Evolutionary conservation across 495 filamentous ascomycete species (phyloP).

Genomic region (Penicillium egyptiacum): DNA sequence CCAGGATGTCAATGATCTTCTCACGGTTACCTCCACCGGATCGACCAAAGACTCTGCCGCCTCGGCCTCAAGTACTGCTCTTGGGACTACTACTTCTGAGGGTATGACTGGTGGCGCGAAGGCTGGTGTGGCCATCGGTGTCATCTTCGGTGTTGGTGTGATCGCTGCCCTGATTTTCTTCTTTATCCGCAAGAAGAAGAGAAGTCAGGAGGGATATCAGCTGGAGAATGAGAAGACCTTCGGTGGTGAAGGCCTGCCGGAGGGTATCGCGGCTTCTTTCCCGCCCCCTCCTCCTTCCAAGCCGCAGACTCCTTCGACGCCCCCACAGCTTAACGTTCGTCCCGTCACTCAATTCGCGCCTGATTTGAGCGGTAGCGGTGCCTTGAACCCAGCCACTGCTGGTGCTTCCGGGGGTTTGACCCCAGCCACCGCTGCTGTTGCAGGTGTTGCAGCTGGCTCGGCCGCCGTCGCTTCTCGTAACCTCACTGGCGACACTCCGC

Average conservation of each 20-base stretch:
- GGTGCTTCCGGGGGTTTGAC: slow-evolving; percentile 30
- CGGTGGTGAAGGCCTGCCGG: slow-evolving; percentile 30
- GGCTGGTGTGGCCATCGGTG: slow-evolving; percentile 81
- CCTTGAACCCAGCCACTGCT: slow-evolving; percentile 35
- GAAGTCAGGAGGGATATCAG: slow-evolving; percentile 53
- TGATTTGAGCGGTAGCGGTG: slow-evolving; percentile 51
- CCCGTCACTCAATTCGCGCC: slow-evolving; percentile 88
- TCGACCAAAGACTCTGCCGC: slow-evolving; percentile 18
- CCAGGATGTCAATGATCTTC: slow-evolving; percentile 16
- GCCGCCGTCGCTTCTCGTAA: slow-evolving; percentile 36
- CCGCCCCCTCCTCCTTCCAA: slow-evolving; percentile 38
- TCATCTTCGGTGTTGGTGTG: slow-evolving; percentile 63
- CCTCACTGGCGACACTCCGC: slow-evolving; percentile 38
- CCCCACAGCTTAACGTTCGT: slow-evolving; percentile 81
- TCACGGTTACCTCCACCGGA: slow-evolving; percentile 17
- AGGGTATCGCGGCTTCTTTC: slow-evolving; percentile 28
- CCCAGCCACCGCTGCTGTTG: slow-evolving; percentile 27
- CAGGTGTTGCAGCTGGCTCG: slow-evolving; percentile 30
- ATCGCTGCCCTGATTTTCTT: slow-evolving; percentile 62
- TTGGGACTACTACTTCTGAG: slow-evolving; percentile 9
- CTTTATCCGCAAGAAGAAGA: slow-evolving; percentile 63
- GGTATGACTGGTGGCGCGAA: slow-evolving; percentile 56
- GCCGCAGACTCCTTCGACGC: slow-evolving; percentile 50
- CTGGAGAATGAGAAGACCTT: slow-evolving; percentile 53
- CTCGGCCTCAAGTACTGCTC: slow-evolving; percentile 18